Percentiles rank a stretch among this genome's conserved stretches.
These are phyloP conservation scores for Euryodendron excelsum DNA, from an alignment of 148 eudicot genomes.

Conservation along the genomic window DNA sequence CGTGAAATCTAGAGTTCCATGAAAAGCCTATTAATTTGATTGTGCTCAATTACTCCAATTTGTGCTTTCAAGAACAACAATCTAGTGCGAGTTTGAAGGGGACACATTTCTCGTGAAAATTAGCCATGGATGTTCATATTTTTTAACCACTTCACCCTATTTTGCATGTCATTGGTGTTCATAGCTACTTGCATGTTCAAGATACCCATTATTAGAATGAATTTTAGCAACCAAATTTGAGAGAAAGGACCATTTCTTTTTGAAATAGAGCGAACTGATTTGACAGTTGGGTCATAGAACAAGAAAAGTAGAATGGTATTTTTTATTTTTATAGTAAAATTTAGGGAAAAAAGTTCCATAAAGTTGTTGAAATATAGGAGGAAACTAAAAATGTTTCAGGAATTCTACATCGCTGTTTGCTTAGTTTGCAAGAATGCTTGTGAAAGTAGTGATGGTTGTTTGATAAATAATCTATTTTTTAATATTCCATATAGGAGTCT, in stretches of 20 bases:
- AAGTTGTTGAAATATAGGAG: neutral
- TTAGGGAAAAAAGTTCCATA: neutral
- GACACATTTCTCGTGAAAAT: too few species aligned
- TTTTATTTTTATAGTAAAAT: neutral
- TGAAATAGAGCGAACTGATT: neutral
- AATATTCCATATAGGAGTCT: too few species aligned
- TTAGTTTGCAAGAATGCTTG: neutral
- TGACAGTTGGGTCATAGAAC: neutral
- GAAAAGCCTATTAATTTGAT: too few species aligned
- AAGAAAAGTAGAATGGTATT: neutral
- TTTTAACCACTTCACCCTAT: neutral
- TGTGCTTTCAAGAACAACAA: too few species aligned
- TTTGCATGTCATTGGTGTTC: neutral
- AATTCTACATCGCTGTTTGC: neutral
- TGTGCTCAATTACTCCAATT: too few species aligned
- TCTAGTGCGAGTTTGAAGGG: too few species aligned
- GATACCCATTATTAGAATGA: neutral
- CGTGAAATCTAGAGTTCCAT: too few species aligned
- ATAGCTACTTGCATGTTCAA: neutral
- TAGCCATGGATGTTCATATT: neutral
- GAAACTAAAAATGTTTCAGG: neutral
- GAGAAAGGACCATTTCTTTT: neutral
- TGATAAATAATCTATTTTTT: too few species aligned
- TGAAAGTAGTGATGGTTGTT: neutral
- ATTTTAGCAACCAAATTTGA: neutral